Base-by-base conservation (phyloP, 2,329 filamentous ascomycete species). In the Diaporthe citriasiana region DNA sequence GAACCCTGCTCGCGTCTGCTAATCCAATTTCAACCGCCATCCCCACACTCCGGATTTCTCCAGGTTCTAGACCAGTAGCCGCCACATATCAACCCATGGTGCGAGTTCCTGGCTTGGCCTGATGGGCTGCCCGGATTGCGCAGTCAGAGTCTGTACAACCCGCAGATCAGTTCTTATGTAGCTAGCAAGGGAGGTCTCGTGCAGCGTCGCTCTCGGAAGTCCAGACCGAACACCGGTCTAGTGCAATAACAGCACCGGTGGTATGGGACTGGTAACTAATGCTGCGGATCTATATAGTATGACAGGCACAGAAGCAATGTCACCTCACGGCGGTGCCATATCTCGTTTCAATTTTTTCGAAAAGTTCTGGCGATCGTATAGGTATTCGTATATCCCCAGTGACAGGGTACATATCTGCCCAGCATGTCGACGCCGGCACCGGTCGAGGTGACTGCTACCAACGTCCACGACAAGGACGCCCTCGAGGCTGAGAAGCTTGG, bases 401-500 rank as follows among this genome's bases (percentile, higher is more conserved):
- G 19, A 25, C 33, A 33, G 22, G n/a, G n/a, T n/a, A 30, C 56
- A 56, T 27, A 17, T 73, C 71, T 68, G 77, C 76, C 59, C 73
- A 75, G 17, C 59, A 78, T 51, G 72, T 70, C 59, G 71, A 76
- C 59, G 59, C 25, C 71, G n/a, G 45, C 40, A 3, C 40, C 55
- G 35, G 68, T 75, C 30, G 59, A 75, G 8, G 65, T 72, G 27
- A n/a, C 8, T n/a, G 55, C 57, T 19, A 71, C 71, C 33, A 77
- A 78, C 56, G 65, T 79, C 69, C 76, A 77, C 70, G 77, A 77
- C 63, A 78, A 80, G 65, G 77, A 80, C 73, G 76, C 80, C 53
- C 78, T 77, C 27, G 79, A 82, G 69, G 79, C 79, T 35, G 79
- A 82, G 25, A 80, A 81, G 75, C 76, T 78, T 33, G 80, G 80